Evolutionary conservation across 2,329 filamentous ascomycete genomes (phyloP).

Genomic region (Scedosporium apiospermum): DNA sequence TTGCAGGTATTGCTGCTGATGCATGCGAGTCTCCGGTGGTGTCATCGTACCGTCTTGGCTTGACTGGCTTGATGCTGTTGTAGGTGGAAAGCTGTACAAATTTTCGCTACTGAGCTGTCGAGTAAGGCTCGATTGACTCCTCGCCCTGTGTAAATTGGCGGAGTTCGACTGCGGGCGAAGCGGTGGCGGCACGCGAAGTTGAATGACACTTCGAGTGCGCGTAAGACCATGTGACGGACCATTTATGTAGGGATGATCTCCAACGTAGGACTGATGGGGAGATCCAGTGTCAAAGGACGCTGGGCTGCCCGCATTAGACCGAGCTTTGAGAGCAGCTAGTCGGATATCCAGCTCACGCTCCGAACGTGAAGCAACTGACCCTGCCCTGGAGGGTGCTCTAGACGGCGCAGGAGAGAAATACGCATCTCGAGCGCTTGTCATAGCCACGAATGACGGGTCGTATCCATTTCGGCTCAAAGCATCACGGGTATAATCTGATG

Average conservation of each 20-base stretch:
- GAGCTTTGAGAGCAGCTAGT: neutral
- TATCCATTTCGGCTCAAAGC: conserved; percentile 5
- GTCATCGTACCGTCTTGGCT: conserved; percentile 9
- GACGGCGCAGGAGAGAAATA: conserved; percentile 5
- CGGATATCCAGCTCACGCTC: conserved; percentile 1
- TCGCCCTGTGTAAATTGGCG: conserved; percentile 12
- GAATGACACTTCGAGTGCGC: conserved; percentile 23
- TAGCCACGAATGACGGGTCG: conserved; percentile 5
- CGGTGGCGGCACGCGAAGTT: conserved; percentile 13
- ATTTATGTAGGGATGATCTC: conserved; percentile 6
- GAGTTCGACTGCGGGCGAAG: conserved; percentile 26
- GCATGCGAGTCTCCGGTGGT: conserved; percentile 15
- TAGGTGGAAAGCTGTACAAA: conserved; percentile 12
- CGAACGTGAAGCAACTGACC: neutral
- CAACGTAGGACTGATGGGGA: conserved; percentile 5
- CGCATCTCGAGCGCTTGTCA: conserved; percentile 5
- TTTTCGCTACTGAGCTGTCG: conserved; percentile 13
- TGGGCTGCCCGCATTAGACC: conserved; percentile 4
- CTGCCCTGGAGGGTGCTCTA: conserved; percentile 2
- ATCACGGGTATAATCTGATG: conserved; percentile 2
- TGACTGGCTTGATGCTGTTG: conserved; percentile 9
- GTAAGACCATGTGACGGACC: conserved; percentile 32
- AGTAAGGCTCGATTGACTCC: conserved; percentile 10
- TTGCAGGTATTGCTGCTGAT: conserved; percentile 11
- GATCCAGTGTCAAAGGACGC: conserved; percentile 7